These are phyloP conservation scores for Tetragonia tetragonoides DNA, from an alignment of 148 eudicot genomes.

Conservation along the genomic window DNA sequence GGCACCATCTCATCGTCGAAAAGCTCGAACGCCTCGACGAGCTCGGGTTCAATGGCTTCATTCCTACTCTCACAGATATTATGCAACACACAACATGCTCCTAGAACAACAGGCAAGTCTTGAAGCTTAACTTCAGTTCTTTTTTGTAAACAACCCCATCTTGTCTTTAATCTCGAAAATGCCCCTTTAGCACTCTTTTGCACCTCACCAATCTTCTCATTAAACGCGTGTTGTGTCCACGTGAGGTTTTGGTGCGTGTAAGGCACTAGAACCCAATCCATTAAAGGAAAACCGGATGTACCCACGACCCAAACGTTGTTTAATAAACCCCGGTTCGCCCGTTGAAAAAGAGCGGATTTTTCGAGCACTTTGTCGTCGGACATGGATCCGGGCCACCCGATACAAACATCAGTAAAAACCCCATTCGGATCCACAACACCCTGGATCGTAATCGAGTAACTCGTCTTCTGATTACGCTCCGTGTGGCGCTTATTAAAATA, in stretches of 20 bases:
- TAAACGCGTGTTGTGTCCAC: constrained; percentile 70
- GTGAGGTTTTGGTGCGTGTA: constrained; percentile 55
- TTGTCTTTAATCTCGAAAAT: constrained; percentile 49
- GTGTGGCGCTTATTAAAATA: constrained; percentile 76
- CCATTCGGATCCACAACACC: constrained; percentile 67
- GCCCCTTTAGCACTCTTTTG: constrained; percentile 49
- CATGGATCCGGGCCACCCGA: constrained; percentile 85
- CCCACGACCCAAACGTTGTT: constrained; percentile 53
- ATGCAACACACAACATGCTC: constrained; percentile 73
- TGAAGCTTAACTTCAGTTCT: constrained; percentile 73
- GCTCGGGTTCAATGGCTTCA: constrained; percentile 39
- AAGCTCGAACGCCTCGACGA: constrained; percentile 35
- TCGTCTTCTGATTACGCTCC: constrained; percentile 68
- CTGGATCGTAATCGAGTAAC: constrained; percentile 65
- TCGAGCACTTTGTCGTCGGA: constrained; percentile 57
- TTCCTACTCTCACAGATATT: constrained; percentile 62
- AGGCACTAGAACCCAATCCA: constrained; percentile 70
- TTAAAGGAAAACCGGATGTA: constrained; percentile 42
- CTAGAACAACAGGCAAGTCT: constrained; percentile 63
- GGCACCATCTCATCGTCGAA: constrained; percentile 60
- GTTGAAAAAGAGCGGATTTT: constrained; percentile 46
- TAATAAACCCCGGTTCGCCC: constrained; percentile 43
- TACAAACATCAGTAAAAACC: constrained; percentile 56
- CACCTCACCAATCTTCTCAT: constrained; percentile 52
- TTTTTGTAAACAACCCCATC: constrained; percentile 78